Base-by-base conservation (phyloP, 352 stramenopile species). In the Phytophthora pseudosyringae region DNA sequence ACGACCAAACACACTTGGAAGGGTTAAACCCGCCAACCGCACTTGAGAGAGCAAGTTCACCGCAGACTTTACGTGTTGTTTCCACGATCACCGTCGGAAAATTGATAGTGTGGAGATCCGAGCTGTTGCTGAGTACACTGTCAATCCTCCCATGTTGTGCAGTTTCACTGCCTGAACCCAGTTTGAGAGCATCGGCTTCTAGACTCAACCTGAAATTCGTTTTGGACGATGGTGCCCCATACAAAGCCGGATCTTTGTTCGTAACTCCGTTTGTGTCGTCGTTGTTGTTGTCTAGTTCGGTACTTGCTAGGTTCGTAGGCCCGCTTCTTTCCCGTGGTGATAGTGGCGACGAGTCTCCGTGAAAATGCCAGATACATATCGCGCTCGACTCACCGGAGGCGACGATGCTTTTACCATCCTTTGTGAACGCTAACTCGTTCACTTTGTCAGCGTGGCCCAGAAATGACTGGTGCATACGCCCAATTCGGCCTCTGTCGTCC, bases 331-430 rank as follows among this genome's bases (percentile, higher is more conserved):
- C 36, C 35, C 49, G 44, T 18, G 66, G 66, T 3, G 66, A 74
- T 16, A 39, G 9, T n/a, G 57, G 50, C 5, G 38, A 54, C 8
- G 31, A 70, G 29, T 88, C 73, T 31, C 80, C 83, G 21, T 81
- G 76, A 56, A 90, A 90, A 10, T 69, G 49, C 83, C 83, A 93
- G 18, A 91, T 65, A 40, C 83, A 87, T 9, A 84, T 59, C 10
- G 81, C 79, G 6, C 58, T 86, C 0, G 76, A 77, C 9, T 67
- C 67, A 4, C 78, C 78, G 11, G 75, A 70, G 3, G 78, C 69
- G 13, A 93, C 47, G 25, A 93, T 16, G 1, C 54, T 43, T 12
- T 73, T 63, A 4, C 78, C 80, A 41, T 78, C 73, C 8, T 51
- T 65, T 4, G 78, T 83, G 31, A 93, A 91, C 0, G 35, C 43